Base-by-base conservation (phyloP, 139 green algal genomes). In the Haematococcus lacustris region DNA sequence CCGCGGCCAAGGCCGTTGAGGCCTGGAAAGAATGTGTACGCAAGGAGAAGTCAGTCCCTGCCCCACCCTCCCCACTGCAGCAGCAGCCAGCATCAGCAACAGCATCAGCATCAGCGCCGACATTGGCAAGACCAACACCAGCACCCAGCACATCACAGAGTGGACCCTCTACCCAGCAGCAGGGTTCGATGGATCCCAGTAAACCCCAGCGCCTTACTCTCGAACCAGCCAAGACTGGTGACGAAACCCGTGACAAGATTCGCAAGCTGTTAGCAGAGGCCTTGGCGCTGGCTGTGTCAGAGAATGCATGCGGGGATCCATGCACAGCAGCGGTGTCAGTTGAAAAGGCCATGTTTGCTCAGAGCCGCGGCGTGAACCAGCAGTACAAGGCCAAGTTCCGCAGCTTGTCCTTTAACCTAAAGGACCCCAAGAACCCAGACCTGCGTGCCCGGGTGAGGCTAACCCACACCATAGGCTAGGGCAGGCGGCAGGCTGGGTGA, bases 311-410 rank as follows among this genome's bases (percentile, higher is more conserved):
- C 43, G 67, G 67, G 2, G 67, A 72, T 43, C 67, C 67, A 32
- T 72, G 67, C 17, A 33, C 67, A 5, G 34, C 25, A 37, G 67
- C 67, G 6, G 67, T 72, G 6, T 13, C 26, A 32, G 67, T 64
- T 32, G 67, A 72, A 47, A 28, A 79, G 7, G 79, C 82, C 5
- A 75, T 91, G 78, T 82, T 80, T 38, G 37, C 41, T 1, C 70
- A 86, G 51, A 72, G 86, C 33, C 78, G 80, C 34, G 85, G 79
- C 43, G 81, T 91, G 26, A 87, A 82, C 34, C 69, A 73, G 65
- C 82, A 89, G 33, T 98, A 98, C 88, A 98, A 97, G 75, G 83
- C 90, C 57, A 96, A 97, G 78, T 90, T 93, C 72, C 86, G 95
- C 30, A 88, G 82, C 21, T 78, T 99, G 47, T 76, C 81, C 35